These are phyloP conservation scores for Coemansia sp. DNA, from an alignment of 192 early-diverging fungal genomes.

Conservation along the genomic window DNA sequence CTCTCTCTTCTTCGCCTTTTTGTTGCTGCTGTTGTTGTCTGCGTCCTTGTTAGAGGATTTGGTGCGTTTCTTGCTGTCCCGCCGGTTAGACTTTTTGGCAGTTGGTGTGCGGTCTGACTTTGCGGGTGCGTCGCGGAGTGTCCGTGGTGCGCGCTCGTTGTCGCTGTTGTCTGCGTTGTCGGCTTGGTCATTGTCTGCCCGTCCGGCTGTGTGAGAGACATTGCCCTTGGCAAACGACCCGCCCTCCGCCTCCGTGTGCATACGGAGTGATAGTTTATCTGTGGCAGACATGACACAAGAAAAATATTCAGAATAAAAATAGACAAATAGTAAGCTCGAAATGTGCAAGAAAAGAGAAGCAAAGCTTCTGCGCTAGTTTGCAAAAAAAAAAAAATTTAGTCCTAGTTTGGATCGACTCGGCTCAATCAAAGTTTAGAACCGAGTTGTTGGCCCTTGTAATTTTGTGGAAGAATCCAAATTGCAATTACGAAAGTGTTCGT, in stretches of 20 bases:
- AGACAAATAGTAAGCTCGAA: neutral
- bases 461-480: too few species aligned
- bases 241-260: slow-evolving; percentile 4
- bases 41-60: neutral
- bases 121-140: slow-evolving; percentile 25
- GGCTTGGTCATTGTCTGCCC: neutral
- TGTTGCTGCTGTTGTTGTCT: slow-evolving; percentile 5
- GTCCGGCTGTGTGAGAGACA: slow-evolving; percentile 3
- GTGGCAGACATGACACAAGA: neutral
- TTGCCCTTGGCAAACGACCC: slow-evolving; percentile 17
- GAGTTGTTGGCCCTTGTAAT: neutral
- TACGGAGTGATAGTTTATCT: neutral
- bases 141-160: slow-evolving; percentile 12
- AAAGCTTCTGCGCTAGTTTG: neutral
- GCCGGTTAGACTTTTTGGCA: slow-evolving; percentile 10
- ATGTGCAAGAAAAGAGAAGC: neutral
- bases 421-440: neutral
- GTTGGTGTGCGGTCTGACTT: slow-evolving; percentile 9
- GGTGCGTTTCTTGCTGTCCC: slow-evolving; percentile 9
- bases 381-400: neutral
- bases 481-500: neutral
- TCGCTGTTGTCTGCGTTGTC: slow-evolving; percentile 14
- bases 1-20: slow-evolving; percentile 5
- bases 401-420: slow-evolving; percentile 8
- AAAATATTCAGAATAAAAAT: neutral